Base-by-base conservation (phyloP, 805 yeast species). In the Phaffomyces thermotolerans region DNA sequence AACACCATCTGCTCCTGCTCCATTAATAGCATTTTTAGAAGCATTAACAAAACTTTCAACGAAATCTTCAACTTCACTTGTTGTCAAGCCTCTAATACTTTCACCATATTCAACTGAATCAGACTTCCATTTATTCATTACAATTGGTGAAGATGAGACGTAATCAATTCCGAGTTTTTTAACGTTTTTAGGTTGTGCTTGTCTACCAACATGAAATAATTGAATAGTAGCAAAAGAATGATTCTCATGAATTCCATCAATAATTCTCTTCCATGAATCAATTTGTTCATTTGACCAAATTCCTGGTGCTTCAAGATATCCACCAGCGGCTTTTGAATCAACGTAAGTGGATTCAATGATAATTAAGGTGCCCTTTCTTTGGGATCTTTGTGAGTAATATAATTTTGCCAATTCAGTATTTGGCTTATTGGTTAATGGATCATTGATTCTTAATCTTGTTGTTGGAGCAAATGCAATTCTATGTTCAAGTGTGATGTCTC, bases 341-440 rank as follows among this genome's bases (percentile, higher is more conserved):
- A 71, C 68, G 51, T 67, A 69, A 1, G 82, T 71, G 14, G 79
- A 87, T 57, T 82, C 89, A 8, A 81, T 63, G 50, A 78, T 72
- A 31, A 81, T 50, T 49, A 83, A 60, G 15, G 84, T 71, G 15
- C 88, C 88, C n/a, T 75, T 73, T 45, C 64, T 61, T 38, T 63
- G 56, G 0, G 86, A 71, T 51, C 86, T 68, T 51, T 78, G 76
- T 22, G 57, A 65, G 54, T 83, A 83, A 59, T 81, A 79, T 14
- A 14, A 5, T 30, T 14, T 30, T 10, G 29, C 29, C 3, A 27
- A 13, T 27, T 10, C 14, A 6, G 32, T 30, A 7, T 14, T 14
- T 30, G 32, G 32, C 14, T 14, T 14, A n/a, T 14, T 14, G 8
- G 15, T n/a, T 14, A 13, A 8, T 13, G n/a, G 15, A 14, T 43